Base-by-base conservation (phyloP, 192 early-diverging fungal species). In the Irineochytrium annulatum region DNA sequence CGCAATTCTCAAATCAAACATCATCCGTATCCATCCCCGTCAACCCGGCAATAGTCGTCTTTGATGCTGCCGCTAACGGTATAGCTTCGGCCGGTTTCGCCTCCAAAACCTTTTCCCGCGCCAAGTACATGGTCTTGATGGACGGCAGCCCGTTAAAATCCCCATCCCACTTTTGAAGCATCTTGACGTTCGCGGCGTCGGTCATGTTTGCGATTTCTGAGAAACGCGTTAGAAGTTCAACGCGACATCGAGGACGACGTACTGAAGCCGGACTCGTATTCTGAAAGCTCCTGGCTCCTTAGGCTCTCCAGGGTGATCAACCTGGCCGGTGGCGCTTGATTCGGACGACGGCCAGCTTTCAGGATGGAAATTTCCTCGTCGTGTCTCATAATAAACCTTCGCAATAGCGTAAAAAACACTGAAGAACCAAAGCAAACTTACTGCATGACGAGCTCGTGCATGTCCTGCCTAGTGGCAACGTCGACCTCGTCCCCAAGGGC, bases 291-390 rank as follows among this genome's bases (percentile, higher is more conserved):
- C 35, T 71, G 67, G 49, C 59, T 52, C 48, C 45, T 52, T 20
- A 78, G 46, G 30, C 30, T 67, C 55, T 74, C 52, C 26, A 77
- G 63, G 32, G 70, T 19, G 2, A 57, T 65, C 49, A 75, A 37
- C 41, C 63, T 67, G 26, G 69, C 53, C 13, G 77, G 76, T 35
- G 46, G 57, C 31, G 72, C 73, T 34, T 75, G 62, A 6, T 75
- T 74, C 1, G 73, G 59, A 20, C 74, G 53, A 49, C 67, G 63
- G 31, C 68, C 68, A 6, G 49, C 57, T 55, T 57, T 53, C 27
- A 87, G 48, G 30, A 69, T 63, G 52, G 77, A 72, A 26, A 87
- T 67, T 34, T 89, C 82, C 17, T 77, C 80, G 30, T 80, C 70
- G 48, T 87, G 79, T 19, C 87, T 67, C 2, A 58, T 34, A 48